Conservation (phyloP, 805 yeast species). For the Starmerella davenportii region DNA sequence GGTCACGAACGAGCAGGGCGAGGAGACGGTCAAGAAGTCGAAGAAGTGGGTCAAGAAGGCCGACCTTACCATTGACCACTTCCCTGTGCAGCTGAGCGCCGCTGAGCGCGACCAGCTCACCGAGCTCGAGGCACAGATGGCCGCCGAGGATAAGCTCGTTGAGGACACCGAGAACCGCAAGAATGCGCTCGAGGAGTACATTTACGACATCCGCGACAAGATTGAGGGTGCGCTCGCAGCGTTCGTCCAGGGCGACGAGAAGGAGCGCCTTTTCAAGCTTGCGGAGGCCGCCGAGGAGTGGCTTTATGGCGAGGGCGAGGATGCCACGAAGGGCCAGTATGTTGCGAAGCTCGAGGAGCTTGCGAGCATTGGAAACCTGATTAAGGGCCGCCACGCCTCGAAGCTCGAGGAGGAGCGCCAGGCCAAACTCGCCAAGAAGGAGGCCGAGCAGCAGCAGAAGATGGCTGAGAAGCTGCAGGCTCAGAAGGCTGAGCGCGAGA, state of each 20-base stretch:
- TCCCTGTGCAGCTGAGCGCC: conserved; percentile 40
- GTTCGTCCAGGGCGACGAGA: conserved; percentile 84
- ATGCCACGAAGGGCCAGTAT: conserved; percentile 87
- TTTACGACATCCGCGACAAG: conserved; percentile 92
- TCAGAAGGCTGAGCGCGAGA: conserved; percentile 42
- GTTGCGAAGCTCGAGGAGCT: conserved; percentile 96
- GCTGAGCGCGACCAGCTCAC: conserved; percentile 43
- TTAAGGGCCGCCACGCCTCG: conserved; percentile 84
- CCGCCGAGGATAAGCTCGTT: conserved; percentile 83
- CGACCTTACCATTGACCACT: conserved; percentile 44
- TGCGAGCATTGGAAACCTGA: conserved; percentile 83
- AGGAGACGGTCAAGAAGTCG: conserved; percentile 64
- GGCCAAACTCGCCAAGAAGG: conserved; percentile 69
- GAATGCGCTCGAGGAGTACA: conserved; percentile 96
- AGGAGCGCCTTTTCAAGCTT: conserved; percentile 53
- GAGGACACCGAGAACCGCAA: conserved; percentile 98
- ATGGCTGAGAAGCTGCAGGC: conserved; percentile 74
- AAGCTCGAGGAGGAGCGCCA: conserved; percentile 92
- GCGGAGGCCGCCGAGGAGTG: conserved; percentile 86
- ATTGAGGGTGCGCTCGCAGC: conserved; percentile 76
- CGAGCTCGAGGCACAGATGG: conserved; percentile 73
- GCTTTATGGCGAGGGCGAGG: conserved; percentile 96
- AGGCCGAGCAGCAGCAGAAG: conserved; percentile 66
- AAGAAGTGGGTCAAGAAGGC: conserved; percentile 88
- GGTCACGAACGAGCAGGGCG: conserved; percentile 51